A percentile compares a stretch with the other conserved stretches of the same genome.
Conservation (phyloP, 768 basidiomycete species). For the Podaxis sp. region DNA sequence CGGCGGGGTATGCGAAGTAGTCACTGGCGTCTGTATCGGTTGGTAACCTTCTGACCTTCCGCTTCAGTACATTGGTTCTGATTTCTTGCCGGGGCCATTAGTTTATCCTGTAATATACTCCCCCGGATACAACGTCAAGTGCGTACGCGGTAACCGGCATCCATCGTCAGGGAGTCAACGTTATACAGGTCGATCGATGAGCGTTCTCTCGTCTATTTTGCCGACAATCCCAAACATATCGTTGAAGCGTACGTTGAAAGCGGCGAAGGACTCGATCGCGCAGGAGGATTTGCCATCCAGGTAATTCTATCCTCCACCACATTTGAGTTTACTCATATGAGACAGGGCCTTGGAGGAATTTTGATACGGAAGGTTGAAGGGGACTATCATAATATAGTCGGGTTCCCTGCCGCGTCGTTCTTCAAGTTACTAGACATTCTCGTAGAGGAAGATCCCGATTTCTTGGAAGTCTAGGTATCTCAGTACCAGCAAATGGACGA, state of each 20-base stretch:
- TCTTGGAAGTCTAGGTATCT: constrained; percentile 18
- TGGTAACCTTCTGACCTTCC: constrained; percentile 21
- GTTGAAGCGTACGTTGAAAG: constrained; percentile 81
- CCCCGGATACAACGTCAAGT: constrained; percentile 78
- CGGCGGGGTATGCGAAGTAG: constrained; percentile 85
- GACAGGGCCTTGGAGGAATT: constrained; percentile 78
- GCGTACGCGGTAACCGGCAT: constrained; percentile 15
- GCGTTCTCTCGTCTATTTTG: constrained; percentile 76
- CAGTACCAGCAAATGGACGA: background rate
- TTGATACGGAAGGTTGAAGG: constrained; percentile 61
- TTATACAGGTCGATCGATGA: constrained; percentile 73
- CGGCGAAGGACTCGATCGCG: constrained; percentile 84
- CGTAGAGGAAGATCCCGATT: constrained; percentile 21
- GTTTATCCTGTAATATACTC: constrained; percentile 75
- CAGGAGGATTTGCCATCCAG: constrained; percentile 95
- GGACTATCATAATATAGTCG: constrained; percentile 20
- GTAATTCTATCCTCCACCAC: constrained; percentile 33
- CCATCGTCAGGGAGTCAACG: background rate
- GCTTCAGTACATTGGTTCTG: background rate
- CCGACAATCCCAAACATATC: constrained; percentile 56
- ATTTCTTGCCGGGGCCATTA: constrained; percentile 23
- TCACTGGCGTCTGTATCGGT: constrained; percentile 89
- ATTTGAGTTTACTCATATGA: background rate
- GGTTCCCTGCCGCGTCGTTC: constrained; percentile 21
- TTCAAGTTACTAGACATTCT: constrained; percentile 20